phyloP scores from a whole-genome alignment of 2,329 filamentous ascomycete genomes.

The Grosmannia clavigera region DNA sequence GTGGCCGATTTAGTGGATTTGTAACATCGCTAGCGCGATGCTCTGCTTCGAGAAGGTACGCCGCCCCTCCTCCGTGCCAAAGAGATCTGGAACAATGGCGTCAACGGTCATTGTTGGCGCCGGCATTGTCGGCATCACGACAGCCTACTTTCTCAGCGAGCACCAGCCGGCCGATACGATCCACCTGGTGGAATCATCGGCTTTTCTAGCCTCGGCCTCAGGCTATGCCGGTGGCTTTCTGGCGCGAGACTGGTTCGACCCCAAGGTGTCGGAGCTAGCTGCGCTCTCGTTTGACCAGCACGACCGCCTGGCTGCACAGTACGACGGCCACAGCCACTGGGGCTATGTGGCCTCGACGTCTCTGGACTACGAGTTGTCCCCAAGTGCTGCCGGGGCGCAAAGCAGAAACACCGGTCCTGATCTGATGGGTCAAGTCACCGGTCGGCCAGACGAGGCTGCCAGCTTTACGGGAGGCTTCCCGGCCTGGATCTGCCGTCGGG shows the following conservation, averaged over 20 bases:
- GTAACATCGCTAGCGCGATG: neutral
- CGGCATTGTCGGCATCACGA: slow-evolving; percentile 58
- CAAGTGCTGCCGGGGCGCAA: slow-evolving; percentile 3
- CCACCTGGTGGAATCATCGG: slow-evolving; percentile 33
- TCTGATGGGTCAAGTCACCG: slow-evolving; percentile 28
- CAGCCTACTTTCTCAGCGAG: slow-evolving; percentile 58
- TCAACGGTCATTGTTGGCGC: slow-evolving; percentile 55
- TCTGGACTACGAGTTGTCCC: slow-evolving; percentile 32
- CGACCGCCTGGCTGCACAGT: slow-evolving; percentile 44
- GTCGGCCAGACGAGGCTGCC: slow-evolving; percentile 17
- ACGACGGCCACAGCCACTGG: slow-evolving; percentile 44
- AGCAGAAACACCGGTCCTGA: slow-evolving; percentile 23
- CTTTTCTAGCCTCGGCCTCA: slow-evolving; percentile 61
- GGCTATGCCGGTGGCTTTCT: slow-evolving; percentile 65
- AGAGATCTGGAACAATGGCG: slow-evolving; percentile 21
- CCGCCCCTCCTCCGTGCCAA: neutral
- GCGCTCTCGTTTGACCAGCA: slow-evolving; percentile 60
- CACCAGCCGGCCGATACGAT: slow-evolving; percentile 29
- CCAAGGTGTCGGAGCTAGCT: slow-evolving; percentile 41
- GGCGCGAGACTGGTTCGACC: slow-evolving; percentile 59
- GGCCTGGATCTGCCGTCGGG: slow-evolving; percentile 43
- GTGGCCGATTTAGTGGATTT: neutral
- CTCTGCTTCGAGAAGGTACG: neutral
- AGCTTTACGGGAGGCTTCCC: slow-evolving; percentile 21
- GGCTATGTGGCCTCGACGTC: slow-evolving; percentile 41